Percentiles rank a stretch among this genome's conserved stretches.
Conservation (phyloP, 169 alveolate genomes). For the Toxoplasma gondii region DNA sequence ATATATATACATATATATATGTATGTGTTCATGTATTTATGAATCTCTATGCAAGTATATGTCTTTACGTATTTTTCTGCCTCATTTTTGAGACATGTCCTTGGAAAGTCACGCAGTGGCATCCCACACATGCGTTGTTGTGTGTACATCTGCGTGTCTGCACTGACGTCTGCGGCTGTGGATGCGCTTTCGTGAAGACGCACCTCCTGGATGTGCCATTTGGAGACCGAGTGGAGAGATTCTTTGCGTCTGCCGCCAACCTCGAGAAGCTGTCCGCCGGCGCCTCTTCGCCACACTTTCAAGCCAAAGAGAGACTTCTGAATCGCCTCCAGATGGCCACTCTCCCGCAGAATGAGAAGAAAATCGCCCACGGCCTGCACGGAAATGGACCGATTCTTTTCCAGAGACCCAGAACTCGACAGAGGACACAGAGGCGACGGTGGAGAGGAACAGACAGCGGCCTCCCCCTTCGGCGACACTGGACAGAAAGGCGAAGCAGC, state of each 20-base stretch:
- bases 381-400: background rate
- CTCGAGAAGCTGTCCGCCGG: background rate
- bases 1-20: no score
- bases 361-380: constrained; percentile 6
- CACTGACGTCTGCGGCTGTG: no score
- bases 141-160: background rate
- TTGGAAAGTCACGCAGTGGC: no score
- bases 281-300: background rate
- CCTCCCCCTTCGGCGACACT: background rate
- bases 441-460: background rate
- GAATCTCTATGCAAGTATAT: no score
- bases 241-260: background rate
- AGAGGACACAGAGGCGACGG: background rate
- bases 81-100: no score
- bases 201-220: constrained; percentile 4
- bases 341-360: background rate
- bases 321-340: background rate
- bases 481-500: background rate
- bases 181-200: background rate
- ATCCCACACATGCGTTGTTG: background rate
- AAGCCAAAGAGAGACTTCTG: background rate
- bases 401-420: background rate
- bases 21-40: background rate
- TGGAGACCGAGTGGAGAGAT: background rate
- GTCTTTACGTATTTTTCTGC: background rate